phyloP scores from a whole-genome alignment of 2,329 filamentous ascomycete genomes.

The Fonsecaea pedrosoi region DNA sequence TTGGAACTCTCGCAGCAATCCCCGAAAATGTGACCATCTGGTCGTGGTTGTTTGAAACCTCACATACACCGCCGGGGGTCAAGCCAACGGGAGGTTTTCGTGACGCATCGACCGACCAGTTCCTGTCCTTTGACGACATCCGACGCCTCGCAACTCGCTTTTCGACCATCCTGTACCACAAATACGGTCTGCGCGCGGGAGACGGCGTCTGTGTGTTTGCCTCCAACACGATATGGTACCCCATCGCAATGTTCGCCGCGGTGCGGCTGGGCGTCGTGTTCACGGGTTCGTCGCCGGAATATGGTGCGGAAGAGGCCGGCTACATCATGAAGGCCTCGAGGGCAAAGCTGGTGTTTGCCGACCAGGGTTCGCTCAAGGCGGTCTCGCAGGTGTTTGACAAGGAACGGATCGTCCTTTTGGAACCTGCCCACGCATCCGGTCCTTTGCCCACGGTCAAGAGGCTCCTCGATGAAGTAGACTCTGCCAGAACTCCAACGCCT shows the following conservation, averaged over 20 bases:
- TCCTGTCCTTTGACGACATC: slow-evolving; percentile 62
- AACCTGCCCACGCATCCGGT: background rate
- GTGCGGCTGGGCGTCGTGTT: slow-evolving; percentile 51
- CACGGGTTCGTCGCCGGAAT: background rate
- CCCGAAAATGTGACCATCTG: slow-evolving; percentile 4
- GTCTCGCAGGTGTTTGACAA: slow-evolving; percentile 46
- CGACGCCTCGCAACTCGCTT: slow-evolving; percentile 63
- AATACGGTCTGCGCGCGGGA: slow-evolving; percentile 60
- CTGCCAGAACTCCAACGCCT: slow-evolving; percentile 51
- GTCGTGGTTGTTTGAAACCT: slow-evolving; percentile 7
- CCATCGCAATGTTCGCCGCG: slow-evolving; percentile 65
- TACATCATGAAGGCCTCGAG: slow-evolving; percentile 4
- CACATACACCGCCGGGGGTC: background rate
- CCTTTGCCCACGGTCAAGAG: slow-evolving; percentile 38
- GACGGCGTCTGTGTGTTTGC: slow-evolving; percentile 67
- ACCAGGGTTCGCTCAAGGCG: background rate
- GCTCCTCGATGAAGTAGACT: slow-evolving; percentile 42
- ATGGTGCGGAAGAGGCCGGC: slow-evolving; percentile 2
- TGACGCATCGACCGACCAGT: slow-evolving; percentile 64
- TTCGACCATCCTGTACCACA: slow-evolving; percentile 64
- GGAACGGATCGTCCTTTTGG: slow-evolving; percentile 36
- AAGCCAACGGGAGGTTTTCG: slow-evolving; percentile 54
- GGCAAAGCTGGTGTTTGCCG: slow-evolving; percentile 1
- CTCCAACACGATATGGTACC: slow-evolving; percentile 71
- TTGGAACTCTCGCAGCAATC: background rate